Base-by-base conservation (phyloP, 2,329 filamentous ascomycete genomes). In the Elsinoe perseae region DNA sequence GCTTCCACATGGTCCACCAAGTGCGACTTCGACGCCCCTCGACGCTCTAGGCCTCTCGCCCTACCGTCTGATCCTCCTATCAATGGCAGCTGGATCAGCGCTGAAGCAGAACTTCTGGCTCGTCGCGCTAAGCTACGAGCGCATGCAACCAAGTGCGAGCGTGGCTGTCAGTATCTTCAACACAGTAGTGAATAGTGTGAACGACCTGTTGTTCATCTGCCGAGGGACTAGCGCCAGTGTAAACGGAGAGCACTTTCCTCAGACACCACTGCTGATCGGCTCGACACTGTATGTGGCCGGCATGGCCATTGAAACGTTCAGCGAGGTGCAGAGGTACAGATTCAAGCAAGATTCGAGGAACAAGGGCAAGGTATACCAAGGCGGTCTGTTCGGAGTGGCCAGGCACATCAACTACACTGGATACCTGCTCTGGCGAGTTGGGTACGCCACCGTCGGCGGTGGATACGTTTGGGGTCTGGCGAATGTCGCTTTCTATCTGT, bases 41-140 rank as follows among this genome's bases (percentile, higher is more conserved):
- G 71, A 77, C 61, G 62, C 63, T 25, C 65, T 79, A 2, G 72
- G 71, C 9, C 72, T 83, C 0, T 78, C 77, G 16, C 76, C 74
- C 0, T 76, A 78, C 60, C 71, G 76, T 23, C 68, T 76, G 7
- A 69, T 81, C 44, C 68, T 84, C 7, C 66, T 83, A 4, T 69
- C 67, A 54, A 81, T 84, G 77, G 71, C 77, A 20, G 68, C 73
- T 40, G 81, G 76, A 55, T 74, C 72, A 36, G 70, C 74, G 21
- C 57, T 77, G 25, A 84, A 84, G 70, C 81, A 84, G 58, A 75
- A 78, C 62, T 77, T 77, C 67, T 81, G 79, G 77, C 68, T 77
- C 12, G 63, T 72, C 1, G 62, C 61, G 23, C 65, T 80, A 2
- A 75, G 73, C 16, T 68, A 74, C 46, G 79, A 83, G 61, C 72